phyloP scores from a whole-genome alignment of 345 rosid species.

The Psidium guajava region DNA sequence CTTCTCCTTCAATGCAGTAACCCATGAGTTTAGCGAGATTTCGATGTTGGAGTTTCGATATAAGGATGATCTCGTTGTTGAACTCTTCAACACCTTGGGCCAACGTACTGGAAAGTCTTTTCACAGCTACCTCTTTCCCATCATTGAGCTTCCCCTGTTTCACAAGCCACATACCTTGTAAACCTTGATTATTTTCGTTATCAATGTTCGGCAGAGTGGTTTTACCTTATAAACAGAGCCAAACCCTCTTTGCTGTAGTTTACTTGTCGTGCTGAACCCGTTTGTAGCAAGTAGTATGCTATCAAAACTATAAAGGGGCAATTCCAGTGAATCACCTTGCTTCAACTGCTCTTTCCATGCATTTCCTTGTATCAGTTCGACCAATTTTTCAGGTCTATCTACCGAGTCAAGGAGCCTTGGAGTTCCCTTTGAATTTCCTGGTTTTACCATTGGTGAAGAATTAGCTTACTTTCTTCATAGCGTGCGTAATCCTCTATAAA shows the following conservation, averaged over 20 bases:
- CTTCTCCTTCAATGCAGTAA: slow-evolving; percentile 43
- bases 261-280: background rate
- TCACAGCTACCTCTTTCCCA: slow-evolving; percentile 49
- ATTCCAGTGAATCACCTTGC: background rate
- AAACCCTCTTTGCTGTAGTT: slow-evolving; percentile 2
- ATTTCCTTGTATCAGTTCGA: background rate
- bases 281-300: background rate
- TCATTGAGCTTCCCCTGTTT: slow-evolving; percentile 33
- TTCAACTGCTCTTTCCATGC: background rate
- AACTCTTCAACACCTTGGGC: slow-evolving; percentile 53
- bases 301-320: background rate
- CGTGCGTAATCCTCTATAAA: background rate
- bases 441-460: background rate
- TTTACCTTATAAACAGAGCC: slow-evolving; percentile 5
- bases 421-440: background rate
- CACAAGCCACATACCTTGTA: background rate
- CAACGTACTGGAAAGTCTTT: slow-evolving; percentile 39
- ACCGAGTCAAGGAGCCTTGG: background rate
- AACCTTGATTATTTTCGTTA: background rate
- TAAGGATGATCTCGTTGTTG: slow-evolving; percentile 40
- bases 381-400: background rate
- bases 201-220: too few relatives aligned
- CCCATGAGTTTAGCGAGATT: slow-evolving; percentile 54
- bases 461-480: background rate
- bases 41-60: slow-evolving; percentile 50